phyloP scores from a whole-genome alignment of 148 eudicot genomes.

The Diospyros kaki region DNA sequence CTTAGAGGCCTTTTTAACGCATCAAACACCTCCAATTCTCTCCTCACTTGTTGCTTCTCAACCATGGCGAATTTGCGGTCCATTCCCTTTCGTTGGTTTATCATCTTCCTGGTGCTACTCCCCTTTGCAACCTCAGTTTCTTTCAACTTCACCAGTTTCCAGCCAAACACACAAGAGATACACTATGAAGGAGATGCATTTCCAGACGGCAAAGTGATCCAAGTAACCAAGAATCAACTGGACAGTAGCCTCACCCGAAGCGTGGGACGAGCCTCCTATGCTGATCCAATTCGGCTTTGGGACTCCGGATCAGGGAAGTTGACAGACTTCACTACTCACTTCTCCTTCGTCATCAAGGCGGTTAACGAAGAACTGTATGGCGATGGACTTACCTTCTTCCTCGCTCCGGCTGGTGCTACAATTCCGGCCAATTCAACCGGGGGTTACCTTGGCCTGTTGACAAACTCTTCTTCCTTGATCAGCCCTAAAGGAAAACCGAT shows the following conservation, averaged over 20 bases:
- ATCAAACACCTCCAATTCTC: not conserved
- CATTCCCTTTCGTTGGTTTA: not conserved
- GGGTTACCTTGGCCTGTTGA: conserved; percentile 30
- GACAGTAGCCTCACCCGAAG: conserved; percentile 15
- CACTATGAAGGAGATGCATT: conserved; percentile 24
- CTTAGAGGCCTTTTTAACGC: not conserved
- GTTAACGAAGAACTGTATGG: conserved; percentile 11
- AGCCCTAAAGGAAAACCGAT: conserved; percentile 9
- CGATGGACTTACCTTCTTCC: conserved; percentile 39
- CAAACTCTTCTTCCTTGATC: not conserved
- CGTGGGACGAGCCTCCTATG: conserved; percentile 31
- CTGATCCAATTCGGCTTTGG: conserved; percentile 25
- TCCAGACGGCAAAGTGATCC: conserved; percentile 11
- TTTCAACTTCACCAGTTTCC: conserved; percentile 30
- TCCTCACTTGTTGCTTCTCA: not conserved
- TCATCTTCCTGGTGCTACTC: conserved; percentile 11
- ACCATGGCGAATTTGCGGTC: not conserved
- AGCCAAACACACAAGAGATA: conserved; percentile 15
- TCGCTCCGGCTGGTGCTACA: conserved; percentile 17
- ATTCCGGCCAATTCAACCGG: conserved; percentile 27
- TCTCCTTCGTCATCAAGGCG: conserved; percentile 28
- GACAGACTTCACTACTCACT: conserved; percentile 45
- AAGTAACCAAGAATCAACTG: conserved; percentile 30
- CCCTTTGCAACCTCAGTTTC: conserved; percentile 10
- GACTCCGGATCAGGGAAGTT: conserved; percentile 14